A percentile compares a stretch with the other conserved stretches of the same genome.
phyloP scores from a whole-genome alignment of 179 eudicot species.

The Silene vulgaris region DNA sequence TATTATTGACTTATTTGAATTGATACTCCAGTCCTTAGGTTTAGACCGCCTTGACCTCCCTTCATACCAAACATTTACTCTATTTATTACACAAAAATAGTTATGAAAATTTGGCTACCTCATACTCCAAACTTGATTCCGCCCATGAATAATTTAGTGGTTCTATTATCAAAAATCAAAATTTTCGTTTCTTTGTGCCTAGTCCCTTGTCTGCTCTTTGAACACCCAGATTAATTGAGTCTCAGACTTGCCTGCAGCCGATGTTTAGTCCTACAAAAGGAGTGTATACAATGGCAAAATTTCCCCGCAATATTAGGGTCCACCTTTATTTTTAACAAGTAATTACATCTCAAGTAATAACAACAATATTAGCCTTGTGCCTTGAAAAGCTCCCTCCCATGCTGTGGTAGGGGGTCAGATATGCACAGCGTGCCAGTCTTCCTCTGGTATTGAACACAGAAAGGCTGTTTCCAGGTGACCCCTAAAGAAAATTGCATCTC shows the following conservation, averaged over 20 bases:
- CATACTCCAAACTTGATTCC: not conserved
- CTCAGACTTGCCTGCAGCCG: not conserved
- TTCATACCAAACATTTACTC: not conserved
- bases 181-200: not conserved
- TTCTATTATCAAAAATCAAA: not conserved
- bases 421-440: not conserved
- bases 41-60: not conserved
- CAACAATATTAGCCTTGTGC: not conserved
- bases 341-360: not conserved
- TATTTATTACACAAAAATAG: not conserved
- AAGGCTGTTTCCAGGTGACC: not conserved
- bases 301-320: not conserved
- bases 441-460: not conserved
- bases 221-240: not conserved
- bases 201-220: not conserved
- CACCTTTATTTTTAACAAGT: not conserved
- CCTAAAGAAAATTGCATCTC: not conserved
- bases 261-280: not conserved
- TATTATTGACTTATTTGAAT: not conserved
- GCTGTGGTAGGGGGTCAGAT: not conserved
- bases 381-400: not conserved
- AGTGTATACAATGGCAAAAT: not conserved
- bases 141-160: not conserved
- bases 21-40: not conserved
- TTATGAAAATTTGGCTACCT: not conserved